phyloP scores from a whole-genome alignment of 352 stramenopile genomes.

The Discostella stelligera region DNA sequence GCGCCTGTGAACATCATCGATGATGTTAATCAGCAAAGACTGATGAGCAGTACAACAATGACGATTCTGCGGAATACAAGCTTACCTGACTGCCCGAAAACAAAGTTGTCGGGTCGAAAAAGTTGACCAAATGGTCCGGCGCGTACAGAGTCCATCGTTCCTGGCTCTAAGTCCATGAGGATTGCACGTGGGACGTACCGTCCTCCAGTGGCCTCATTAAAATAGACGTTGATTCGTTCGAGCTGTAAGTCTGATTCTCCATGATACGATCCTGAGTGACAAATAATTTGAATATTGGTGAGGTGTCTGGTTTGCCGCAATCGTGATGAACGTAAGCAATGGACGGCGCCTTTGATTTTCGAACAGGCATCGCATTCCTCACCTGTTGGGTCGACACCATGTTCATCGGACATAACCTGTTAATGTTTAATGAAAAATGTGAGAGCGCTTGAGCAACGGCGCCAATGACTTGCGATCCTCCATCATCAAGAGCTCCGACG shows the following conservation, averaged over 20 bases:
- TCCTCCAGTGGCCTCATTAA: conserved; percentile 96
- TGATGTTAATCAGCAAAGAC: neutral
- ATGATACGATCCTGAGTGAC: conserved; percentile 93
- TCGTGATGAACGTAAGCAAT: neutral
- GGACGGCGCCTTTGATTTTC: neutral
- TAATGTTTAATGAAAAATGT: conserved; percentile 1
- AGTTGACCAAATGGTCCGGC: conserved; percentile 93
- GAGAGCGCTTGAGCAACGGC: neutral
- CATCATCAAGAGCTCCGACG: no score
- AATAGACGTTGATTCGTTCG: conserved; percentile 99
- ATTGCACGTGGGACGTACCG: conserved; percentile 97
- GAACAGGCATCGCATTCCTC: conserved; percentile 77
- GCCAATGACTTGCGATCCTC: no score
- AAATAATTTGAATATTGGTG: conserved; percentile 76
- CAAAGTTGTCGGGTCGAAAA: conserved; percentile 99
- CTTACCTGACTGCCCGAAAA: conserved; percentile 94
- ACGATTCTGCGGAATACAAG: neutral
- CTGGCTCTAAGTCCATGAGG: conserved; percentile 97
- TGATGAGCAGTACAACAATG: neutral
- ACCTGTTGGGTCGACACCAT: conserved; percentile 92
- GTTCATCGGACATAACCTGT: conserved; percentile 93
- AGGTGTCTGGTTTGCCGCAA: neutral
- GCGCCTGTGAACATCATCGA: conserved; percentile 65
- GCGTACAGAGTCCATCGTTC: conserved; percentile 98
- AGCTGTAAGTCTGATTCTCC: conserved; percentile 96